These are phyloP conservation scores for Talaromyces sp. DNA, from an alignment of 2,329 filamentous ascomycete species.

Conservation along the genomic window DNA sequence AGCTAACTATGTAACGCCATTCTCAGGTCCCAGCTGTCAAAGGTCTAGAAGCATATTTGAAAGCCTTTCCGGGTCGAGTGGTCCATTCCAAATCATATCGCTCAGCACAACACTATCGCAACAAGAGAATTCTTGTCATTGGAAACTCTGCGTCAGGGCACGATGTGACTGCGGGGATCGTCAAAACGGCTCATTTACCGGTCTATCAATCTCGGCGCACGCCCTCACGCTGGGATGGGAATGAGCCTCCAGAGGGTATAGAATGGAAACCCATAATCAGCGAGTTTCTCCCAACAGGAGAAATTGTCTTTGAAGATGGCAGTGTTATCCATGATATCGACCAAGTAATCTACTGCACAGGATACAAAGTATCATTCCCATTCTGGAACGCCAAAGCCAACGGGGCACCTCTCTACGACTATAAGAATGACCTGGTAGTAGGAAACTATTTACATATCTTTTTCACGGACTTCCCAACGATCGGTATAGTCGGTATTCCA, in stretches of 20 bases:
- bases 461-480: slow-evolving; percentile 46
- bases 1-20: no score
- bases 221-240: slow-evolving; percentile 51
- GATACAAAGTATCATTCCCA: slow-evolving; percentile 47
- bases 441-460: slow-evolving; percentile 55
- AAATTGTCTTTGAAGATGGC: slow-evolving; percentile 56
- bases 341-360: slow-evolving; percentile 60
- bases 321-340: slow-evolving; percentile 51
- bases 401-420: slow-evolving; percentile 49
- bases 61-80: slow-evolving; percentile 40
- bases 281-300: slow-evolving; percentile 41
- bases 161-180: slow-evolving; percentile 54
- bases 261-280: slow-evolving; percentile 54
- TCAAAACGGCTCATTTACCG: slow-evolving; percentile 41
- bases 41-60: slow-evolving; percentile 43
- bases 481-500: slow-evolving; percentile 49
- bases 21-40: slow-evolving; percentile 46
- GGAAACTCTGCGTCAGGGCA: slow-evolving; percentile 60
- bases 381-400: slow-evolving; percentile 52
- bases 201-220: slow-evolving; percentile 54
- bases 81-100: slow-evolving; percentile 50
- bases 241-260: slow-evolving; percentile 46
- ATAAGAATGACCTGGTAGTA: slow-evolving; percentile 43
- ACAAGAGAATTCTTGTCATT: slow-evolving; percentile 54
- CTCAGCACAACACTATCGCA: slow-evolving; percentile 33